Base-by-base conservation (phyloP, 2,329 filamentous ascomycete species). In the Talaromyces sp. region DNA sequence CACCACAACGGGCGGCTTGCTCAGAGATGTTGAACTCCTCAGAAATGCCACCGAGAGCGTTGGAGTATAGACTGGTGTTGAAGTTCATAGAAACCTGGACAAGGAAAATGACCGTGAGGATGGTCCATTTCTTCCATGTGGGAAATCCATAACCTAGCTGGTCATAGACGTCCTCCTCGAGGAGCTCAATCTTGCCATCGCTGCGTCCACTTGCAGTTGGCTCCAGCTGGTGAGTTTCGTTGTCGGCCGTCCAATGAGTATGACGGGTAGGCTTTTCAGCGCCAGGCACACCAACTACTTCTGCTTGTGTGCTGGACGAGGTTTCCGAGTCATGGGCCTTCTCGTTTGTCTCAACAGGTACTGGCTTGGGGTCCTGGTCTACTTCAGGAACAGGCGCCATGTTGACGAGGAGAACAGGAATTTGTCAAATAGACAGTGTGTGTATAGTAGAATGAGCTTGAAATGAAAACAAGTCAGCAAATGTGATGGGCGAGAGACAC, bases 31-130 rank as follows among this genome's bases (percentile, higher is more conserved):
- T 64, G 63, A 89, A 94, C 61, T 91, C 81, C 19, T 85, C 76
- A 0, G 82, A 77, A 53, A 91, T 89, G 22, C 87, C 86, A 1
- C 70, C 68, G 28, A 88, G 76, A 48, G 83, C 87, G 64, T 89
- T 89, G 21, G 86, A 88, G 73, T 89, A 89, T 6, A 89, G 78
- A 53, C 84, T 86, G 3, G 87, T 88, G 75, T 89, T 89, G 78
- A 89, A 88, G 76, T 89, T 89, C 87, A 89, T 89, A 3, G 87
- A 89, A 1, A 85, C 82, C 68, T 89, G 87, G 4, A 89, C 86
- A 64, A 86, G 75, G 75, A 89, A 89, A 70, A 89, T 88, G 69
- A 89, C 80, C n/a, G 80, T 80, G 57, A 89, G 80, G 65, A 89
- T 88, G 66, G 78, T 83, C 87, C 87, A 90, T 74, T 90, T 90